Base-by-base conservation (phyloP, 2,329 filamentous ascomycete genomes). In the Zasmidium cellare region DNA sequence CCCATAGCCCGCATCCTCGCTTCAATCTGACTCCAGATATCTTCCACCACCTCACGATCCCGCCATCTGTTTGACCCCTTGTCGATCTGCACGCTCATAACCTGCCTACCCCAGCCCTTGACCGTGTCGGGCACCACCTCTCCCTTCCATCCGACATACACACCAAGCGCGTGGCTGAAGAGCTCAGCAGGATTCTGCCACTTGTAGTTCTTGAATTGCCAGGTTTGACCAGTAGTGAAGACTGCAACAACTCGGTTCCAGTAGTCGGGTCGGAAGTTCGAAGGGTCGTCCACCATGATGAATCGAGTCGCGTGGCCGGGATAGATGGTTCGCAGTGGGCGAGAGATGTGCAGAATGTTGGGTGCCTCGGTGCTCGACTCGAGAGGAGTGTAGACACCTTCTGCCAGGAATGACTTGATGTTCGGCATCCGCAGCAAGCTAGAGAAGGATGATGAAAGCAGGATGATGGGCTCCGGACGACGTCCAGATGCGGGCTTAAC, bases 201-300 rank as follows among this genome's bases (percentile, higher is more conserved):
- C 76, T 96, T 96, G 83, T 99, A 99, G 66, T 87, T 90, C 78
- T 97, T 96, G 79, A 99, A 99, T 77, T 99, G 94, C 94, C 94
- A 99, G 9, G 89, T 87, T 78, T 99, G 94, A 31, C 94, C 94
- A 0, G 94, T 99, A 0, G 94, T 99, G 77, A 99, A 97, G 57
- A 99, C 92, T 12, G 90, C 94, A 1, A 97, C 94, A 6, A 99
- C 89, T 52, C 92, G 87, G 69, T 88, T 88, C 94, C 94, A 99
- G 80, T 97, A 97, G 72, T 97, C 92, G 0, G 94, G 94, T 74
- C 96, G 96, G 83, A 99, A 99, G 74, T 94, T 89, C 71, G 96
- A 88, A 0, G 92, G 90, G 18, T 88, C 89, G 74, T 99, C 94
- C 54, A 97, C 93, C 41, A 99, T 86, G 71, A 97, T 96, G 80